phyloP scores from a whole-genome alignment of 2,329 filamentous ascomycete species.

The Ciborinia camelliae region DNA sequence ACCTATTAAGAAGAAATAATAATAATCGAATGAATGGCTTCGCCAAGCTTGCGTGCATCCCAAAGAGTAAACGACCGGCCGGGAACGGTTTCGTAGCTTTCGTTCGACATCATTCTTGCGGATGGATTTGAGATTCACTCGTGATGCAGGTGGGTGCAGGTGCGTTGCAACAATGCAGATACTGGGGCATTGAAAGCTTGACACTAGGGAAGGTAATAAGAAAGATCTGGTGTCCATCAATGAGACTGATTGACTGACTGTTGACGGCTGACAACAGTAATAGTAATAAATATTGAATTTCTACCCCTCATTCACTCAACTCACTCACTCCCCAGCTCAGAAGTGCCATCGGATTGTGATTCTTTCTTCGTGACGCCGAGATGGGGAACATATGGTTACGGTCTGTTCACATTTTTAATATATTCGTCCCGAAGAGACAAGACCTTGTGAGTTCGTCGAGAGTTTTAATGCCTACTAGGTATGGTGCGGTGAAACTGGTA shows the following conservation, averaged over 20 bases:
- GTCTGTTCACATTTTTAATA: background rate
- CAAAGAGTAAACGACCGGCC: too few species aligned
- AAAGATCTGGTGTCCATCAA: too few species aligned
- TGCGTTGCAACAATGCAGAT: background rate
- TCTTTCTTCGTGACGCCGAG: conserved; percentile 9
- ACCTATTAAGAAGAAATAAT: too few species aligned
- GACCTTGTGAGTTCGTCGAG: background rate
- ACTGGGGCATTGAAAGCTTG: conserved; percentile 6
- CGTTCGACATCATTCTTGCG: too few species aligned
- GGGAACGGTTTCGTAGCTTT: too few species aligned
- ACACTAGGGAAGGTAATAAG: too few species aligned
- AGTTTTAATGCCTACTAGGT: background rate
- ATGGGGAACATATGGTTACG: background rate
- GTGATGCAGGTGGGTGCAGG: too few species aligned
- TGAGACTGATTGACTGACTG: too few species aligned
- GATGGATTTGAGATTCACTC: background rate
- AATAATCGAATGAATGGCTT: background rate
- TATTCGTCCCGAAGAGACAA: background rate
- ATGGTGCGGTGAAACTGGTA: background rate
- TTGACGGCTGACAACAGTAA: background rate
- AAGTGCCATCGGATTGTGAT: background rate
- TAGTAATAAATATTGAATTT: too few species aligned
- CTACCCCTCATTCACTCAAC: conserved; percentile 11
- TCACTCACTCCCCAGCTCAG: background rate
- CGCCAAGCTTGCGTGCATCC: too few species aligned